A percentile compares a stretch with the other conserved stretches of the same genome.
Conservation (phyloP, 352 stramenopile genomes). For the Phytophthora idaei region DNA sequence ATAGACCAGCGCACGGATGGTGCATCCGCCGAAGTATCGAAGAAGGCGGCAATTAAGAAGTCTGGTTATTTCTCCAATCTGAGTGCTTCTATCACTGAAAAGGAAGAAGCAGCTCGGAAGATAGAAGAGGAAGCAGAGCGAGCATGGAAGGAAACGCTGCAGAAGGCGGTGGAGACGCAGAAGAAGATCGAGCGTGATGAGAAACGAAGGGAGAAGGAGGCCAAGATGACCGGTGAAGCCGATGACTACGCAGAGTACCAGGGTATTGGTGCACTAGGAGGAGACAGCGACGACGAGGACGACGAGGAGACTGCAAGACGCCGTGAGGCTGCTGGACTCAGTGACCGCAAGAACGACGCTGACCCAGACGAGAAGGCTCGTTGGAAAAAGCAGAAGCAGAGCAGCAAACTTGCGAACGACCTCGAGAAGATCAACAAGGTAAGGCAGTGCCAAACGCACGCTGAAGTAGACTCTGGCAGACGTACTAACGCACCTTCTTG, state of each 20-base stretch:
- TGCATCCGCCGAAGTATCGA: constrained; percentile 3
- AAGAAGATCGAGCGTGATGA: constrained; percentile 47
- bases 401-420: constrained; percentile 70
- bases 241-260: constrained; percentile 76
- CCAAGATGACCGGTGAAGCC: constrained; percentile 38
- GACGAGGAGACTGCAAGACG: constrained; percentile 38
- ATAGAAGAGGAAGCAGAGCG: constrained; percentile 52
- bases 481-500: constrained; percentile 1
- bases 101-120: constrained; percentile 45
- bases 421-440: constrained; percentile 83
- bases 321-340: constrained; percentile 38
- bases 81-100: constrained; percentile 69
- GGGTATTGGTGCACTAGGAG: constrained; percentile 29
- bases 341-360: constrained; percentile 23
- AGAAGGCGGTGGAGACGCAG: constrained; percentile 61
- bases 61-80: constrained; percentile 71
- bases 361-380: constrained; percentile 40
- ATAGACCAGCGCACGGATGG: constrained; percentile 52
- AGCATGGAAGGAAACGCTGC: constrained; percentile 63
- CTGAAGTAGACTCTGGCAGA: constrained; percentile 8
- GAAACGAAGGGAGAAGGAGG: constrained; percentile 42
- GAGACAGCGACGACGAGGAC: constrained; percentile 75
- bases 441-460: not conserved
- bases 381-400: constrained; percentile 71
- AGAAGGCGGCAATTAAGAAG: constrained; percentile 29